Evolutionary conservation across 2,329 filamentous ascomycete genomes (phyloP).

Genomic region (Boeremia exigua): DNA sequence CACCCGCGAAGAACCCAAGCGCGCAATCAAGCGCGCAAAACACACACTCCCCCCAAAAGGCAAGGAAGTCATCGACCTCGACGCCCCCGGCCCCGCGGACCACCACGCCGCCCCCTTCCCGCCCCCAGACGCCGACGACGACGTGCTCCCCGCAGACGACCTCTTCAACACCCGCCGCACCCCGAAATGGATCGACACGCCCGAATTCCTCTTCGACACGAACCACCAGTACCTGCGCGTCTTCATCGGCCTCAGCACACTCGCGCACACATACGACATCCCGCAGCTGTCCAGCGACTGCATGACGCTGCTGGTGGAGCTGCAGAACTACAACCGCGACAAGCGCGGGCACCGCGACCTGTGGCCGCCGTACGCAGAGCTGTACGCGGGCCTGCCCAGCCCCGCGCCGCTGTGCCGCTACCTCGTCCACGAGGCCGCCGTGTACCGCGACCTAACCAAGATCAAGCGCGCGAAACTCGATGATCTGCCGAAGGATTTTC

Average conservation of each 20-base stretch:
- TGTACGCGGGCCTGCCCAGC: conserved; percentile 9
- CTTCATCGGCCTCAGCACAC: conserved; percentile 22
- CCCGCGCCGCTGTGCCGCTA: conserved; percentile 11
- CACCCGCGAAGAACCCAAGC: conserved; percentile 17
- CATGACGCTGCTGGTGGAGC: conserved; percentile 15
- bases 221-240: conserved; percentile 16
- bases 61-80: conserved; percentile 7
- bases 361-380: conserved; percentile 10
- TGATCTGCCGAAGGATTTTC: conserved; percentile 15
- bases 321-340: conserved; percentile 19
- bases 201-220: conserved; percentile 17
- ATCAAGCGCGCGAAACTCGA: conserved; percentile 13
- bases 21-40: conserved; percentile 12
- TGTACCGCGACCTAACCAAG: conserved; percentile 13
- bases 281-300: conserved; percentile 16
- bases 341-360: conserved; percentile 7
- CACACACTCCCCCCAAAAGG: conserved; percentile 4
- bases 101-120: background rate
- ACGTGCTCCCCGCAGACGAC: background rate
- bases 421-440: conserved; percentile 15
- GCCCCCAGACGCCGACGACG: conserved; percentile 1
- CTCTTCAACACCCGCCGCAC: conserved; percentile 15
- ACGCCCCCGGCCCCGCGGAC: background rate
- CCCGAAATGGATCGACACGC: conserved; percentile 10
- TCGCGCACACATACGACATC: conserved; percentile 21